Evolutionary conservation across 1,284 basidiomycete genomes (phyloP).

Genomic region (Pseudozyma thailandica): DNA sequence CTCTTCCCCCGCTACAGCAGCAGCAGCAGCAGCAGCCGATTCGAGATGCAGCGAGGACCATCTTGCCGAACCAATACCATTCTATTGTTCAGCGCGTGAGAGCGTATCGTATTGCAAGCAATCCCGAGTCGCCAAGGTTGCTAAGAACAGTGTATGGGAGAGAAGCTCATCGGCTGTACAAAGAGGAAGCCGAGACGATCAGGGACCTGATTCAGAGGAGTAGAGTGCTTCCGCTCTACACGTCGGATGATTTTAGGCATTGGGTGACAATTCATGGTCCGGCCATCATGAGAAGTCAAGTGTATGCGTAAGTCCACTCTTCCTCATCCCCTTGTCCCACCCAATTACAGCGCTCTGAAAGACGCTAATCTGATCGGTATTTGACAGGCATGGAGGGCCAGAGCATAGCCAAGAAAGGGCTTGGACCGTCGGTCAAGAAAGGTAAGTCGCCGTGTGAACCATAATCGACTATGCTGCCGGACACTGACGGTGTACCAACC

Average conservation of each 20-base stretch:
- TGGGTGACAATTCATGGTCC: slow-evolving; percentile 4
- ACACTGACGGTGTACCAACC: neutral
- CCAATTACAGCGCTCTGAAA: too few relatives aligned
- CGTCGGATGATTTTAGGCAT: slow-evolving; percentile 14
- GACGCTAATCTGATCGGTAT: neutral
- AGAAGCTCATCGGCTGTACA: slow-evolving; percentile 5
- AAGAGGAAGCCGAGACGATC: slow-evolving; percentile 10
- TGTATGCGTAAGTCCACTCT: neutral
- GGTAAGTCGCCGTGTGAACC: neutral
- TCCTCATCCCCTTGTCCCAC: neutral
- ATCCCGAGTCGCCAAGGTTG: neutral
- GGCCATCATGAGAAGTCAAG: neutral
- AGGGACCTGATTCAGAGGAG: neutral
- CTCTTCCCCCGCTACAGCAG: neutral
- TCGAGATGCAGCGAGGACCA: neutral
- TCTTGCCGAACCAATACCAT: neutral
- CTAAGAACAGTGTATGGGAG: neutral
- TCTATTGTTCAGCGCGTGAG: neutral
- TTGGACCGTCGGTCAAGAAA: neutral
- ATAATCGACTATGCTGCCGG: neutral
- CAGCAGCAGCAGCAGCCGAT: neutral
- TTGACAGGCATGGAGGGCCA: too few relatives aligned
- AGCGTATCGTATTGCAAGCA: neutral
- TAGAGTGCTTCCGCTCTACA: slow-evolving; percentile 9
- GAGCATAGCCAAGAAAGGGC: neutral